phyloP scores from a whole-genome alignment of 2,329 filamentous ascomycete genomes.

The Clarireedia monteithiana region DNA sequence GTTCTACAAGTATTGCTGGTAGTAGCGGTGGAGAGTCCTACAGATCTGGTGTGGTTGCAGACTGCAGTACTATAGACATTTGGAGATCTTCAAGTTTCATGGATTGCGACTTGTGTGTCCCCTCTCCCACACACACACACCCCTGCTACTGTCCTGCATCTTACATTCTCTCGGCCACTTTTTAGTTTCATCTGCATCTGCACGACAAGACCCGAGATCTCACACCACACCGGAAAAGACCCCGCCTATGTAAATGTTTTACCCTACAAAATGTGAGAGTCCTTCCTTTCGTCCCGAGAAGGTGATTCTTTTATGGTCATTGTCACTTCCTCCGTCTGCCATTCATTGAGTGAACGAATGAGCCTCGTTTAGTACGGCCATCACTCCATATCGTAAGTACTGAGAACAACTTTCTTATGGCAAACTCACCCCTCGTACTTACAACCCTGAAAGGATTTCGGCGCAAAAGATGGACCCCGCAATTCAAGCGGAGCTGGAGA shows the following conservation, averaged over 20 bases:
- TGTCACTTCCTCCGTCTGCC: too few relatives aligned
- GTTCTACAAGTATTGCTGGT: too few relatives aligned
- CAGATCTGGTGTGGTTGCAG: too few relatives aligned
- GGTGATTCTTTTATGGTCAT: too few relatives aligned
- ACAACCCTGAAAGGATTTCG: background rate
- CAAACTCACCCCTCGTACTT: background rate
- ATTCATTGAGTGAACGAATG: background rate
- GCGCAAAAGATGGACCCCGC: slow-evolving; percentile 32
- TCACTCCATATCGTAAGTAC: background rate
- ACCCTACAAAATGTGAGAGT: background rate
- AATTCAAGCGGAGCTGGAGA: slow-evolving; percentile 47
- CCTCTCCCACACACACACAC: background rate
- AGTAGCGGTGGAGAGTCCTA: too few relatives aligned
- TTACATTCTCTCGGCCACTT: background rate
- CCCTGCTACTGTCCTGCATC: background rate
- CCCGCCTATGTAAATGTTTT: background rate
- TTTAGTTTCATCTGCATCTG: background rate
- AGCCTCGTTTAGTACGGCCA: background rate
- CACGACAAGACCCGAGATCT: background rate
- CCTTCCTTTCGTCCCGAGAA: too few relatives aligned
- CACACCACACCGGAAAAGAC: background rate
- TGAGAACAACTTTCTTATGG: background rate
- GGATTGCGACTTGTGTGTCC: background rate
- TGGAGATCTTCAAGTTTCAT: background rate
- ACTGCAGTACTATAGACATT: too few relatives aligned